Evolutionary conservation across 306 rosid genomes (phyloP), one percentile per base, ranked within the genome.

Genomic region (Lotus japonicus): DNA sequence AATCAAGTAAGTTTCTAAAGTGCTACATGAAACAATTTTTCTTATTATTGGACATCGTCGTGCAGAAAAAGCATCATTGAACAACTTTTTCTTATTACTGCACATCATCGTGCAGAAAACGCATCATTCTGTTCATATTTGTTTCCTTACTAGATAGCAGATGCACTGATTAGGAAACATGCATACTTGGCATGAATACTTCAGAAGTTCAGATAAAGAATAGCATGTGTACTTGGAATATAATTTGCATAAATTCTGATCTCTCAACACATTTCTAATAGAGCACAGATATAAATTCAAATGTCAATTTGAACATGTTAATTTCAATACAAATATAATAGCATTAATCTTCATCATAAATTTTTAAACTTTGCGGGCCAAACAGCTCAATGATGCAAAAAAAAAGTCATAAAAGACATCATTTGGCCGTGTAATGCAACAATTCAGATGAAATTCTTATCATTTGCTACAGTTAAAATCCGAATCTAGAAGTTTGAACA

Each of bases 11-110:
- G 60, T 26, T 42, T 53, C 52, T 43, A 39, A 42, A 28, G 53
- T 68, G 54, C 66, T 50, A 80, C 52, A 39, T 10, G 58, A 75
- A 82, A 67, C 54, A 66, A 21, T 53, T 50, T 58, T 17, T 54
- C 50, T 53, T 35, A 44, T 17, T 66, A 33, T 42, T 62, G 55
- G 14, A 67, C 60, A 31, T 11, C 52, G 38, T 68, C 17, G 26
- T 7, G 58, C 36, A 12, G 15, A 64, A 64, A 62, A 38, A 45
- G 19, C 38, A 58, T 58, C 49, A 69, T 41, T 7, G 36, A 31
- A 31, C 6, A 5, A 31, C 5, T 0, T 31, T 5, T 31, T 31
- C 7, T 31, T 31, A 31, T 31, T 31, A 31, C 36, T 31, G 7
- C 3, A 31, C 36, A 31, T 31, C 36, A 31, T 31, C 36, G 36